A percentile compares a stretch with the other conserved stretches of the same genome.
phyloP scores from a whole-genome alignment of 2,329 filamentous ascomycete genomes.

The Alternaria longipes region DNA sequence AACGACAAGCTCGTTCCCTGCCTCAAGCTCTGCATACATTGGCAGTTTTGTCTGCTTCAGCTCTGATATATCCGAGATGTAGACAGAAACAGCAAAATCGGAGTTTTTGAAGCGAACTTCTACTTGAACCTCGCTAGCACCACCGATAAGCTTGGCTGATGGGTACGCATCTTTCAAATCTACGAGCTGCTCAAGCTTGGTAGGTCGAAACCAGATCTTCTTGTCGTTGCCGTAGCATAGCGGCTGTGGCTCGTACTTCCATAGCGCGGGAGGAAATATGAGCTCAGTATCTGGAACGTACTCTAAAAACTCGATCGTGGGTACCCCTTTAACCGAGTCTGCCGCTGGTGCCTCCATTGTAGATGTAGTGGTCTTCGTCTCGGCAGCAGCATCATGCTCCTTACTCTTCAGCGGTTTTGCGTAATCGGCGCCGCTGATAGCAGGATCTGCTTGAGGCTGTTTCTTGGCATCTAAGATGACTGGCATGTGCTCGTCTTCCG shows the following conservation, averaged over 20 bases:
- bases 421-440: constrained; percentile 44
- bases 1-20: constrained; percentile 68
- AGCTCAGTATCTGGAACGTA: constrained; percentile 91
- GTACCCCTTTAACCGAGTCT: constrained; percentile 60
- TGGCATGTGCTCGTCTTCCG: constrained; percentile 42
- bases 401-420: constrained; percentile 49
- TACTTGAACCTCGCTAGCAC: constrained; percentile 95
- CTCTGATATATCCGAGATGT: constrained; percentile 89
- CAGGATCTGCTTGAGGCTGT: constrained; percentile 30
- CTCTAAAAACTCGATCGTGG: constrained; percentile 81
- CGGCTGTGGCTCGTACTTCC: constrained; percentile 80
- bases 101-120: constrained; percentile 97
- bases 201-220: constrained; percentile 91
- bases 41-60: constrained; percentile 69
- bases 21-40: constrained; percentile 37
- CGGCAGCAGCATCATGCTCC: constrained; percentile 30
- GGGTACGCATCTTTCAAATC: constrained; percentile 88
- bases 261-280: constrained; percentile 87
- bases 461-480: constrained; percentile 35
- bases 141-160: constrained; percentile 91
- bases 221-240: constrained; percentile 90
- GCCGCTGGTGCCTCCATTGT: constrained; percentile 51
- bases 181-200: constrained; percentile 82
- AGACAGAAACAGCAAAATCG: constrained; percentile 88
- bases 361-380: constrained; percentile 62